These are phyloP conservation scores for Ceratocystis cubensis DNA, from an alignment of 2,329 filamentous ascomycete genomes.

Conservation along the genomic window DNA sequence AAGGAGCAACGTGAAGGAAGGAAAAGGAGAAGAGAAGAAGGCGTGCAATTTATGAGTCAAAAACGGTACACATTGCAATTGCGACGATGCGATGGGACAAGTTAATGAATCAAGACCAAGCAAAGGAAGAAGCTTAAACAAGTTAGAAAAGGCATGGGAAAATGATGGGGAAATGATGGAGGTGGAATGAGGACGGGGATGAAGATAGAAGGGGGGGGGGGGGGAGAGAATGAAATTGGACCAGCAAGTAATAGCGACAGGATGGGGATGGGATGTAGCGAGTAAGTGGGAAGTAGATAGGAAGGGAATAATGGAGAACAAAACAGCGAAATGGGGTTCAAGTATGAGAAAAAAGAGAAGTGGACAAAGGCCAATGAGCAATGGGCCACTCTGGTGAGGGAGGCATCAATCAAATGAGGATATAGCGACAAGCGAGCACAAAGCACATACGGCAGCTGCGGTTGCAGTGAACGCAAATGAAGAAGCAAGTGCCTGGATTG, in stretches of 20 bases:
- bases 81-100: neutral
- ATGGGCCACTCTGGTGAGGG: neutral
- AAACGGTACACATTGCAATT: neutral
- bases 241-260: neutral
- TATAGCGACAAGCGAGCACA: neutral
- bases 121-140: neutral
- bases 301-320: neutral
- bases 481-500: neutral
- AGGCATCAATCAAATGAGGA: neutral
- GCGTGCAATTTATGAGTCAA: slow-evolving; percentile 5
- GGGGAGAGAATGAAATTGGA: neutral
- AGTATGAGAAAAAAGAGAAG: neutral
- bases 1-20: neutral
- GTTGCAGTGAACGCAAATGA: neutral
- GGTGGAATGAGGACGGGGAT: too few species aligned
- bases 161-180: neutral
- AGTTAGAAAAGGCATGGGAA: neutral
- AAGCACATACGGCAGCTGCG: neutral
- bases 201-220: neutral
- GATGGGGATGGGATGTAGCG: neutral
- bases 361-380: neutral
- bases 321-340: neutral
- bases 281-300: neutral
- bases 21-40: neutral
- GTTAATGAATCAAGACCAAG: neutral